phyloP scores from a whole-genome alignment of 2,329 filamentous ascomycete genomes.

The Aspergillus unguis region DNA sequence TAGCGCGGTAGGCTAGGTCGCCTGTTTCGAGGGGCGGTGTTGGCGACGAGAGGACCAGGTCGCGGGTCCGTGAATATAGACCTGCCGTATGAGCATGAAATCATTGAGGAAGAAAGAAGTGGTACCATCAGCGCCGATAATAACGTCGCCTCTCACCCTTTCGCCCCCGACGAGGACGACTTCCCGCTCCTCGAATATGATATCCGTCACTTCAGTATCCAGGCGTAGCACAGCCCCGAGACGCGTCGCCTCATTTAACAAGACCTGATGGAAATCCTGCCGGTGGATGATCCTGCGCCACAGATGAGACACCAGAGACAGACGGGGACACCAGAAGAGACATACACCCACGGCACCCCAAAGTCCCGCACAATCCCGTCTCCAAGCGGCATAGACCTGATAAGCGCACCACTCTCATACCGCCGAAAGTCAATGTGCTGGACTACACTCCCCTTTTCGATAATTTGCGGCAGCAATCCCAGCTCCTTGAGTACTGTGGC shows the following conservation, averaged over 20 bases:
- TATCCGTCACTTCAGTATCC: conserved; percentile 6
- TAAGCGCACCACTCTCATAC: conserved; percentile 18
- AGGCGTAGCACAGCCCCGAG: conserved; percentile 14
- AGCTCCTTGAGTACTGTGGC: conserved; percentile 18
- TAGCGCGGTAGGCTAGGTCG: conserved; percentile 62
- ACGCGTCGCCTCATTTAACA: conserved; percentile 15
- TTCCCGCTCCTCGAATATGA: conserved; percentile 4
- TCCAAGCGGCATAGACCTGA: conserved; percentile 22
- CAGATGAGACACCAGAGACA: background rate
- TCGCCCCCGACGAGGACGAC: conserved; percentile 11
- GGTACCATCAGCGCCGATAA: conserved; percentile 22
- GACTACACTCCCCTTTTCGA: conserved; percentile 9
- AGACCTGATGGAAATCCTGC: conserved; percentile 18
- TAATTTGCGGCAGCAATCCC: conserved; percentile 14
- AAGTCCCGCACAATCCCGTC: conserved; percentile 20
- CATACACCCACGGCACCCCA: conserved; percentile 26
- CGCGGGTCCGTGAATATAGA: conserved; percentile 16
- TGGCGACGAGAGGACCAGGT: conserved; percentile 32
- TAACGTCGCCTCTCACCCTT: conserved; percentile 15
- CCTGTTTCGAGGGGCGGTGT: conserved; percentile 55
- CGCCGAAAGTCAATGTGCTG: conserved; percentile 19
- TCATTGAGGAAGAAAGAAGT: background rate
- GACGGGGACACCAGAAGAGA: background rate
- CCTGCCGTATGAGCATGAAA: conserved; percentile 5
- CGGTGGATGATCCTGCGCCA: conserved; percentile 21